Evolutionary conservation across 2,329 filamentous ascomycete species (phyloP).

Genomic region (Colletotrichum gloeosporioides): DNA sequence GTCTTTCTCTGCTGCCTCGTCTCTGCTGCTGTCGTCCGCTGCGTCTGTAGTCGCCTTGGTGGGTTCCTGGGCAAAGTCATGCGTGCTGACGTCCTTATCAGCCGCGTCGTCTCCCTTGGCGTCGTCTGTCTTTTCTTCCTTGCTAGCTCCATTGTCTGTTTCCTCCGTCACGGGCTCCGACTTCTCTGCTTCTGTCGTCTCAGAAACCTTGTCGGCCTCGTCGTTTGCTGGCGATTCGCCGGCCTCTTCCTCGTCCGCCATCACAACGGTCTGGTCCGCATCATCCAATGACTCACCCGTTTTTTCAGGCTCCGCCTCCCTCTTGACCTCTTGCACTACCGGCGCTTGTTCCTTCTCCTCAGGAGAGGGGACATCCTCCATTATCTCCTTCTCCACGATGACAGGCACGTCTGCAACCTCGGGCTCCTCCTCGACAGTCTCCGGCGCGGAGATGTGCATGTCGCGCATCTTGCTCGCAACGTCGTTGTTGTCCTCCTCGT

Average conservation of each 20-base stretch:
- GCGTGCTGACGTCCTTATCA: slow-evolving; percentile 4
- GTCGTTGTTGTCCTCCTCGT: slow-evolving; percentile 72
- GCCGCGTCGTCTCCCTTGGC: background rate
- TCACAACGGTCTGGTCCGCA: background rate
- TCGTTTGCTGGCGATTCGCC: background rate
- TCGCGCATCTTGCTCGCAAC: slow-evolving; percentile 50
- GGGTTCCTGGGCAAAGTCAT: slow-evolving; percentile 31
- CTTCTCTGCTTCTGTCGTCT: slow-evolving; percentile 4
- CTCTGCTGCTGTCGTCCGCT: slow-evolving; percentile 24
- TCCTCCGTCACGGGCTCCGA: background rate
- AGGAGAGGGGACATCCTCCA: slow-evolving; percentile 22
- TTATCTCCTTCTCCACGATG: slow-evolving; percentile 42
- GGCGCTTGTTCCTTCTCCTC: slow-evolving; percentile 28
- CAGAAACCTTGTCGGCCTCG: slow-evolving; percentile 7
- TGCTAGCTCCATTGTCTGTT: background rate
- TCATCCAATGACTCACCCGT: background rate
- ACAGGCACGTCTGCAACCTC: slow-evolving; percentile 46
- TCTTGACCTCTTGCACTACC: slow-evolving; percentile 5
- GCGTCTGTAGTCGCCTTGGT: slow-evolving; percentile 22
- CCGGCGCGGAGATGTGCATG: slow-evolving; percentile 54
- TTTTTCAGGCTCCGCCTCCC: background rate
- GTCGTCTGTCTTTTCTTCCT: slow-evolving; percentile 7
- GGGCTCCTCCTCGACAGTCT: slow-evolving; percentile 63
- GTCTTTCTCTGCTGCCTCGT: slow-evolving; percentile 19
- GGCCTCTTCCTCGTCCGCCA: background rate